Conservation (phyloP, 2,329 filamentous ascomycete species). For the Cladosporium sp. region DNA sequence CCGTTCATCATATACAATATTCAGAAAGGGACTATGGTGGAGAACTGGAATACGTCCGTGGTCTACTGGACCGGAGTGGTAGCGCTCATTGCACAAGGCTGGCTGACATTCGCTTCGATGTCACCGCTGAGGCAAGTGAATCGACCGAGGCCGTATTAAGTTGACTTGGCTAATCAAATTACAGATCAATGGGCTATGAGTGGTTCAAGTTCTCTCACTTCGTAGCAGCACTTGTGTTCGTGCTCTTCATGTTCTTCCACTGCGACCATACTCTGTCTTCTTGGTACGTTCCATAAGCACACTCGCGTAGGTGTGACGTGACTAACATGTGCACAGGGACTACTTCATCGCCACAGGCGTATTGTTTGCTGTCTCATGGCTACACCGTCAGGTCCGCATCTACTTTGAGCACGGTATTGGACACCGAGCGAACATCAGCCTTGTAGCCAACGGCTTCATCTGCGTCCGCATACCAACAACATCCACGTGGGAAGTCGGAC, state of each 20-base stretch:
- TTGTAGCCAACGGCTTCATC: conserved; percentile 40
- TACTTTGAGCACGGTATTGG: conserved; percentile 49
- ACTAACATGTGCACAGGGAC: conserved; percentile 30
- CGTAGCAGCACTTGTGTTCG: conserved; percentile 50
- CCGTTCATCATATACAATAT: conserved; percentile 55
- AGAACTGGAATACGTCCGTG: conserved; percentile 42
- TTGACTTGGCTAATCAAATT: not conserved
- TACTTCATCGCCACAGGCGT: conserved; percentile 57
- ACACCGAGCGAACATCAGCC: conserved; percentile 38
- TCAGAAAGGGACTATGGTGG: conserved; percentile 46
- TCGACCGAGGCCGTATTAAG: not conserved
- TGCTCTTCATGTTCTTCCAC: conserved; percentile 59
- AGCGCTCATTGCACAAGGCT: conserved; percentile 51
- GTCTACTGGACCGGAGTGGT: conserved; percentile 56
- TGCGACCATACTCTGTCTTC: conserved; percentile 54
- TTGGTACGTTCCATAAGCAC: conserved; percentile 33
- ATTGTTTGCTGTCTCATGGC: conserved; percentile 47
- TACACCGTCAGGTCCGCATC: conserved; percentile 45
- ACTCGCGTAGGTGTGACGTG: conserved; percentile 30
- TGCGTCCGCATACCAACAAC: conserved; percentile 43
- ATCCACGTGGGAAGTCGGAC: conserved; percentile 48
- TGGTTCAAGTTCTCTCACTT: conserved; percentile 59
- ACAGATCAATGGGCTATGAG: conserved; percentile 54
- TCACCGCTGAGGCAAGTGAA: conserved; percentile 45
- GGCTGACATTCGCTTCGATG: conserved; percentile 53